Conservation (phyloP, 768 basidiomycete genomes). For the Mycena albidolilacea region DNA sequence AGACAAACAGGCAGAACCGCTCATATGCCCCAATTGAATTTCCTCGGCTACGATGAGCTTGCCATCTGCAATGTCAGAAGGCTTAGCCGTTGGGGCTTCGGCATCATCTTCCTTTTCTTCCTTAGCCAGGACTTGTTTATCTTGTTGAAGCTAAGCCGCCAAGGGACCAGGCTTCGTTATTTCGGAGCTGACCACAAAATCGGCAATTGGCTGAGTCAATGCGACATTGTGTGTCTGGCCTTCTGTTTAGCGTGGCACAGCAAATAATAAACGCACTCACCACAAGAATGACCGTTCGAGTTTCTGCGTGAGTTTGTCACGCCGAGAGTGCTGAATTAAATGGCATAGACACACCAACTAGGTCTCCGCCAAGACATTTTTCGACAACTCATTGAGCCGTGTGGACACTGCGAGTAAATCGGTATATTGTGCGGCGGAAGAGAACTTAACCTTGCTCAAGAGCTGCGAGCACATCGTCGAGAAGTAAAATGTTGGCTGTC, state of each 20-base stretch:
- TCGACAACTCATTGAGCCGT: conserved; percentile 66
- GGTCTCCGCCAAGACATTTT: conserved; percentile 59
- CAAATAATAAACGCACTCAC: neutral
- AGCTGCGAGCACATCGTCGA: conserved; percentile 82
- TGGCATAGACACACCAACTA: conserved; percentile 46
- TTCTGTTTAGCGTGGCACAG: neutral
- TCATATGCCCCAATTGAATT: conserved; percentile 69
- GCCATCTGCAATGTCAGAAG: conserved; percentile 55
- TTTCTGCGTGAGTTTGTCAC: neutral
- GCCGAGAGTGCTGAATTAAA: neutral
- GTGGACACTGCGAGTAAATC: conserved; percentile 49
- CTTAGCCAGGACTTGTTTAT: conserved; percentile 37
- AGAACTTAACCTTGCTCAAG: conserved; percentile 46
- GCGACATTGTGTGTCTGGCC: conserved; percentile 64
- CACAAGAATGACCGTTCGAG: conserved; percentile 46
- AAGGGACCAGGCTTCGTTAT: conserved; percentile 53
- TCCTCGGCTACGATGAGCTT: conserved; percentile 78
- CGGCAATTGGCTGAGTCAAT: conserved; percentile 57
- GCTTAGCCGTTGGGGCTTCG: conserved; percentile 34
- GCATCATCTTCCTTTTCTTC: conserved; percentile 42
- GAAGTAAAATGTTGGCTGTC: conserved; percentile 71
- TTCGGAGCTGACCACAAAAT: conserved; percentile 61
- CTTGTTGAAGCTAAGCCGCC: conserved; percentile 57
- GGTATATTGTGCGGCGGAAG: conserved; percentile 36
- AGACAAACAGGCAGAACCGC: conserved; percentile 50